Evolutionary conservation across 805 yeast genomes (phyloP).

Genomic region (Yarrowia bubula): DNA sequence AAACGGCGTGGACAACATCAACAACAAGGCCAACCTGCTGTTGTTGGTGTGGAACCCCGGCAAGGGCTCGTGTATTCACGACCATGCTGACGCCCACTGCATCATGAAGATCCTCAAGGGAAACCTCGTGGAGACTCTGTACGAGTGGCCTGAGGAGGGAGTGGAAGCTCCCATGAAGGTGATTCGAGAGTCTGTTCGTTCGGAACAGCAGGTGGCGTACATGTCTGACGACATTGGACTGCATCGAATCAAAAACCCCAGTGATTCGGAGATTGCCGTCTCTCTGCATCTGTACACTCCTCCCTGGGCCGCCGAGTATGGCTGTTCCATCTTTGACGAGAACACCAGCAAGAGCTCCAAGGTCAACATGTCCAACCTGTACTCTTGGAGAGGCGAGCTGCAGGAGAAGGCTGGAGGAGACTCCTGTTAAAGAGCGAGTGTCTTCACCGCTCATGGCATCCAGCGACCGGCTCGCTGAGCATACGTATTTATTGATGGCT

Average conservation of each 20-base stretch:
- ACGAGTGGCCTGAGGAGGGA: slow-evolving; percentile 46
- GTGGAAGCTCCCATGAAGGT: slow-evolving; percentile 34
- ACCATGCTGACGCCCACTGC: slow-evolving; percentile 76
- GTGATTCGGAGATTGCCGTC: slow-evolving; percentile 48
- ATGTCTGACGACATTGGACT: slow-evolving; percentile 65
- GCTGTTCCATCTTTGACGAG: slow-evolving; percentile 47
- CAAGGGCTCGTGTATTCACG: slow-evolving; percentile 62
- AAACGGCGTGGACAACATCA: slow-evolving; percentile 73
- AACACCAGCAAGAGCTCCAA: slow-evolving; percentile 50
- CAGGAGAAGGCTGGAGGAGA: slow-evolving; percentile 19
- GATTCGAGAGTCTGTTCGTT: slow-evolving; percentile 35
- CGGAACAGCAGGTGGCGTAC: slow-evolving; percentile 53
- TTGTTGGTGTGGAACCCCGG: slow-evolving; percentile 72
- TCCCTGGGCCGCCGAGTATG: slow-evolving; percentile 62
- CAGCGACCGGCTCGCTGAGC: not conserved
- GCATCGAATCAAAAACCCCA: slow-evolving; percentile 58
- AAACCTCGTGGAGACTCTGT: slow-evolving; percentile 54
- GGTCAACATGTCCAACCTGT: slow-evolving; percentile 58
- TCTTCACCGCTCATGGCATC: too few species aligned
- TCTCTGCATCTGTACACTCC: slow-evolving; percentile 74
- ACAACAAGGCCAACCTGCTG: slow-evolving; percentile 65
- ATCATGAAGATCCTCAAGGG: slow-evolving; percentile 69
- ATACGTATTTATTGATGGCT: not conserved
- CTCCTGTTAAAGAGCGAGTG: not conserved
- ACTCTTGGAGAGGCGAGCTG: slow-evolving; percentile 56